A percentile compares a stretch with the other conserved stretches of the same genome.
Conservation (phyloP, 768 basidiomycete species). For the Boletus eberwhitei region DNA sequence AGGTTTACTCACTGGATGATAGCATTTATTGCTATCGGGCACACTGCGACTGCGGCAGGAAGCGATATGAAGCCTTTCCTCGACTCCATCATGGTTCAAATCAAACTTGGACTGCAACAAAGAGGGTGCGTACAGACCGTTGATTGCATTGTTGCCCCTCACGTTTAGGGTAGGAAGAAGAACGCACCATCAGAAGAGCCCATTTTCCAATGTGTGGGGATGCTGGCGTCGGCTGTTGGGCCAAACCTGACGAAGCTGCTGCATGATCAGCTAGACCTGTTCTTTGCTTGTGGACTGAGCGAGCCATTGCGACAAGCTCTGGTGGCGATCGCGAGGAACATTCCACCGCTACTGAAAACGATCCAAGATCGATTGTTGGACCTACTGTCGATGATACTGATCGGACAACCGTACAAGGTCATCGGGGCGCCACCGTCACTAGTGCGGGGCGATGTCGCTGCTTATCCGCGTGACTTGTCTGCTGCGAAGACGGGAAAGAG, state of each 20-base stretch:
- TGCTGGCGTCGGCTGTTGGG: conserved; percentile 93
- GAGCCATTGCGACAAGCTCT: conserved; percentile 85
- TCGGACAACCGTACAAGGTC: conserved; percentile 82
- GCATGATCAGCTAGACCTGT: conserved; percentile 94
- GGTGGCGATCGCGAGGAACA: conserved; percentile 77
- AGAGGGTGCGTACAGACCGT: conserved; percentile 58
- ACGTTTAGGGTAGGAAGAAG: conserved; percentile 54
- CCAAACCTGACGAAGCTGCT: conserved; percentile 93
- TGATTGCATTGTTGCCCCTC: neutral
- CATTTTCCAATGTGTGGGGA: conserved; percentile 96
- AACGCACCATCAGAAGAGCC: conserved; percentile 92
- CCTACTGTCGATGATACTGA: conserved; percentile 73
- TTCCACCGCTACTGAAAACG: conserved; percentile 84
- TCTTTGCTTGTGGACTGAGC: conserved; percentile 92
- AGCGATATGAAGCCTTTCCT: conserved; percentile 96
- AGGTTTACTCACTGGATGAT: neutral
- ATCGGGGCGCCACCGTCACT: conserved; percentile 77
- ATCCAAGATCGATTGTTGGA: conserved; percentile 96
- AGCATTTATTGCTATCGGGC: conserved; percentile 97
- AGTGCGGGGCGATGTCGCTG: conserved; percentile 49
- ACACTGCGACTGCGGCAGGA: conserved; percentile 86
- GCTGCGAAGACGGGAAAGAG: conserved; percentile 56
- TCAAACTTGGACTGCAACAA: conserved; percentile 84
- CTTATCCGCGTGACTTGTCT: conserved; percentile 49
- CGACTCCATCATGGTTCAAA: conserved; percentile 83